Conservation (phyloP, 2,329 filamentous ascomycete species). For the Fusarium tanahbumbuense region DNA sequence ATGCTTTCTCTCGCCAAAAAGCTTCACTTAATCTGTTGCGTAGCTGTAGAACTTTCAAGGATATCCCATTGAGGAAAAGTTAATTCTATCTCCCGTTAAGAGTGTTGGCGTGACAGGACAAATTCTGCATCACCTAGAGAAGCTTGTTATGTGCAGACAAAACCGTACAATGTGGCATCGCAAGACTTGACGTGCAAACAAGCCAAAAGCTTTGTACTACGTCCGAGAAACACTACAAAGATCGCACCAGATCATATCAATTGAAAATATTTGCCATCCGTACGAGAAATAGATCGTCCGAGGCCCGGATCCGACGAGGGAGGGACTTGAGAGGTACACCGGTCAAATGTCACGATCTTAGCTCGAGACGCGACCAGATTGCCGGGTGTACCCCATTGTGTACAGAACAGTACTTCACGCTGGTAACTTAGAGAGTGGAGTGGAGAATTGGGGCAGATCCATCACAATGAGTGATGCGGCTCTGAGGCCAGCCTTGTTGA, state of each 20-base stretch:
- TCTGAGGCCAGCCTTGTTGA: slow-evolving; percentile 42
- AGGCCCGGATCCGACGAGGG: slow-evolving; percentile 31
- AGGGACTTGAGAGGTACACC: slow-evolving; percentile 47
- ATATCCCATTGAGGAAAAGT: background rate
- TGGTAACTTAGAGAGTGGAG: slow-evolving; percentile 41
- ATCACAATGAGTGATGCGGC: slow-evolving; percentile 42
- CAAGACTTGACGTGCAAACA: background rate
- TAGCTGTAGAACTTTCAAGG: background rate
- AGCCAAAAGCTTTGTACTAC: background rate
- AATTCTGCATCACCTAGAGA: too few species aligned
- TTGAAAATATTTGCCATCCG: slow-evolving; percentile 10
- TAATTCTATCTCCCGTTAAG: too few species aligned
- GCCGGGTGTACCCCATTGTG: slow-evolving; percentile 46
- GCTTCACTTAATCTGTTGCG: background rate
- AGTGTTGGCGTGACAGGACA: too few species aligned
- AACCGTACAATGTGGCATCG: background rate
- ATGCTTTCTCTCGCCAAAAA: background rate
- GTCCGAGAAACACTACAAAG: background rate
- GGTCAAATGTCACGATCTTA: slow-evolving; percentile 47
- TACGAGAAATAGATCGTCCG: slow-evolving; percentile 20
- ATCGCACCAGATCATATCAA: background rate
- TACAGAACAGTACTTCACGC: slow-evolving; percentile 36
- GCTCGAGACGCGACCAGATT: slow-evolving; percentile 44
- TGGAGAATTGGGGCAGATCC: slow-evolving; percentile 47
- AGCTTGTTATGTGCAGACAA: background rate